Evolutionary conservation across 1,284 basidiomycete genomes (phyloP), one percentile per base, ranked within the genome.

Genomic region (Ceratobasidium sp.): DNA sequence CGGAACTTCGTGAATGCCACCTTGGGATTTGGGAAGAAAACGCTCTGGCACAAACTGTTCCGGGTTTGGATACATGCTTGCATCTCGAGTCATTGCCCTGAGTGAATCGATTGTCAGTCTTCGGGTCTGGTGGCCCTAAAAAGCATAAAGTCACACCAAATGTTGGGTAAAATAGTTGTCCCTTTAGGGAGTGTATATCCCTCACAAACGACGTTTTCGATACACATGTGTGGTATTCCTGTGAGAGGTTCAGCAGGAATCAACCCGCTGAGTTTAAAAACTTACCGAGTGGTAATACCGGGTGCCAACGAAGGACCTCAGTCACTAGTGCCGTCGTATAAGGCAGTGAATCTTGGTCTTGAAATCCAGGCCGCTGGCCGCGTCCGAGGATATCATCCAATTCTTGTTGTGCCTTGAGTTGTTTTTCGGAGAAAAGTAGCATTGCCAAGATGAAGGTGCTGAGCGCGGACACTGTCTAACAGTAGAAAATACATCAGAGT

Each of bases 161-260:
- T 44, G n/a, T 69, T 69, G 9, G 67, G 64, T 34, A 59, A 52
- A n/a, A 80, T 11, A 9, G 77, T 29, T 11, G 78, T 44, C 5
- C 78, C 79, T 75, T 79, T 79, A 13, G 78, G 78, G 34, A 80
- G 79, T 25, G 66, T 76, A 40, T 77, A 71, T 49, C 77, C 78
- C 40, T 78, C 64, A 61, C 78, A 78, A 19, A 77, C 69, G 32
- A 78, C 76, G 57, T 80, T 78, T 54, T 79, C 77, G 13, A 62
- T 56, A 17, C 70, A 68, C 44, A 44, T 32, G 64, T 80, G 79
- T 15, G 79, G 76, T 1, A 80, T 59, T 40, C 52, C 76, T 77
- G 37, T 32, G 34, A 19, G 19, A 17, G 15, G 40, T 59, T 40
- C n/a, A 52, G 29, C 57, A 4, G 51, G 9, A 25, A 40, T 34